phyloP scores from a whole-genome alignment of 2,329 filamentous ascomycete species.

The Emericellopsis atlantica region DNA sequence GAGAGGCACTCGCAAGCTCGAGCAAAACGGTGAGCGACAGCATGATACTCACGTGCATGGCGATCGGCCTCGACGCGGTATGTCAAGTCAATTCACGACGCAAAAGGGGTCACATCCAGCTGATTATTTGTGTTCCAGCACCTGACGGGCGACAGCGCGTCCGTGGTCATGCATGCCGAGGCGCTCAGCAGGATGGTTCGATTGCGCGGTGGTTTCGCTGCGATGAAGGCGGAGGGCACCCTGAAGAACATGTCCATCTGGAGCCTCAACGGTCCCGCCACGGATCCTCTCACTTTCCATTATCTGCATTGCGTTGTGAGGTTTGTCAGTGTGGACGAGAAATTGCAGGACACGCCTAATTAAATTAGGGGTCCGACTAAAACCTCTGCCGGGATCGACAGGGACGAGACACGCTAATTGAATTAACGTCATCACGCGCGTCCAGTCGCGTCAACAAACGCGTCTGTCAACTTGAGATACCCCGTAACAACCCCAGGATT shows the following conservation, averaged over 20 bases:
- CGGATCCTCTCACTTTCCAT: too few species aligned
- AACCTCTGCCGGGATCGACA: too few species aligned
- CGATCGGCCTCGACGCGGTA: neutral
- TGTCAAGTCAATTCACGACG: neutral
- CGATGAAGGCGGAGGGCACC: neutral
- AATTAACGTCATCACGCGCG: too few species aligned
- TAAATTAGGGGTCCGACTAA: too few species aligned
- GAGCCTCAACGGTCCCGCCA: neutral
- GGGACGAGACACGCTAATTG: too few species aligned
- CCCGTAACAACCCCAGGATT: too few species aligned
- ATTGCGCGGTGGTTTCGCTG: neutral
- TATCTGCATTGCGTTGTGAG: too few species aligned
- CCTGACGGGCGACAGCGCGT: neutral
- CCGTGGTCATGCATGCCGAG: neutral
- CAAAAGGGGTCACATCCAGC: too few species aligned
- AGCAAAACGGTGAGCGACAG: neutral
- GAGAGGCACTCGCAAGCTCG: neutral
- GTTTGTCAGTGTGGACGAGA: too few species aligned
- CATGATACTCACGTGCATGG: neutral
- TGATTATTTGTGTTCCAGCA: neutral
- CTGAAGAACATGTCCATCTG: neutral
- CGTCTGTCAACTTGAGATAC: too few species aligned
- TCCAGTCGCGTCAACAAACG: too few species aligned
- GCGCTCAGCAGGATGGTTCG: neutral
- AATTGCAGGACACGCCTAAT: too few species aligned